Evolutionary conservation across 192 early-diverging fungal species (phyloP).

Genomic region (Phycomyces blakesleeanus): DNA sequence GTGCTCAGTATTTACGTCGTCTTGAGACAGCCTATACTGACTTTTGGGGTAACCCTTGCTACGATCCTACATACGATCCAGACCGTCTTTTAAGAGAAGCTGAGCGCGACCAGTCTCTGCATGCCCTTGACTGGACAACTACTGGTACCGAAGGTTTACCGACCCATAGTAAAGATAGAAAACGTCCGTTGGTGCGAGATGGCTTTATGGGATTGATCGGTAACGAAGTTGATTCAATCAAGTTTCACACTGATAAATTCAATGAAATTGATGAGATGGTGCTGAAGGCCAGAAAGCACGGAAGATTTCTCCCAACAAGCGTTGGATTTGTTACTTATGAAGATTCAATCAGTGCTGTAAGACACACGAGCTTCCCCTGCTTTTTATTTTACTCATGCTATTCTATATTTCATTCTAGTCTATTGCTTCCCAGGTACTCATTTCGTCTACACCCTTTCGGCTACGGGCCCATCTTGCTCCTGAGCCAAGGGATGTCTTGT

Average conservation of each 20-base stretch:
- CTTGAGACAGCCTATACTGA: conserved; percentile 55
- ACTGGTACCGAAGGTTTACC: neutral
- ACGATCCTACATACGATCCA: conserved; percentile 59
- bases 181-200: conserved; percentile 40
- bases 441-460: conserved; percentile 61
- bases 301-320: conserved; percentile 41
- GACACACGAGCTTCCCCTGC: conserved; percentile 5
- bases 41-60: conserved; percentile 70
- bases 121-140: conserved; percentile 19
- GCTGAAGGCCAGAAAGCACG: conserved; percentile 42
- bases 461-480: conserved; percentile 61
- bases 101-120: conserved; percentile 22
- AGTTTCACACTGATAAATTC: conserved; percentile 55
- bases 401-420: conserved; percentile 34
- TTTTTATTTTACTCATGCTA: neutral
- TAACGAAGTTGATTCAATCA: conserved; percentile 64
- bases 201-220: conserved; percentile 48
- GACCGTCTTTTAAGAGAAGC: conserved; percentile 37
- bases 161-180: conserved; percentile 9
- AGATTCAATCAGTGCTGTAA: conserved; percentile 63
- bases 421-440: conserved; percentile 62
- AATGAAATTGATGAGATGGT: conserved; percentile 52
- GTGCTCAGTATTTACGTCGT: conserved; percentile 48
- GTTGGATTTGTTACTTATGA: conserved; percentile 81
- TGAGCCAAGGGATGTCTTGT: conserved; percentile 73